Conservation (phyloP, 345 rosid genomes). For the Pelargonium nanum region DNA sequence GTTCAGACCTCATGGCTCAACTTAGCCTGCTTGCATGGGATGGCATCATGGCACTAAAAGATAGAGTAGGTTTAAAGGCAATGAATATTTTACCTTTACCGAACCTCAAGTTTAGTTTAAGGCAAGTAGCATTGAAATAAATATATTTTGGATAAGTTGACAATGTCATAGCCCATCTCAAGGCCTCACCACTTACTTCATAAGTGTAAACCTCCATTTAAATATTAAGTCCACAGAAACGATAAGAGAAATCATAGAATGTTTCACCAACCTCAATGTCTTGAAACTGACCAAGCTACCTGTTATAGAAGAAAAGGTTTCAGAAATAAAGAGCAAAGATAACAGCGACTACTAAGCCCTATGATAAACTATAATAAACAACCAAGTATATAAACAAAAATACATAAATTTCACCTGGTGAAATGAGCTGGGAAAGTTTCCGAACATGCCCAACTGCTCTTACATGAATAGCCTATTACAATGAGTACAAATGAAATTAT, state of each 20-base stretch:
- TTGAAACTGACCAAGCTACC: constrained; percentile 32
- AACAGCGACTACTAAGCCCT: neutral
- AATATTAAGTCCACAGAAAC: neutral
- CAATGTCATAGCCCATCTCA: neutral
- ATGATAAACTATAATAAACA: neutral
- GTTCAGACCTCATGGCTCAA: neutral
- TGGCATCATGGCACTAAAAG: neutral
- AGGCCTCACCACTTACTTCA: neutral
- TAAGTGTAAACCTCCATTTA: neutral
- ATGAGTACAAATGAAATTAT: neutral
- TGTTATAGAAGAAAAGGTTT: constrained; percentile 15
- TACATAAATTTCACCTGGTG: constrained; percentile 30
- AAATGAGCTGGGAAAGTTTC: constrained; percentile 33
- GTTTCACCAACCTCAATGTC: constrained; percentile 26
- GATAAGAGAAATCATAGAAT: neutral
- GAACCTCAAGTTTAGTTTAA: neutral
- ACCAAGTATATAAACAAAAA: neutral
- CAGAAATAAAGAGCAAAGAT: neutral
- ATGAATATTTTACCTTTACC: too few relatives aligned
- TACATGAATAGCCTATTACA: constrained; percentile 31
- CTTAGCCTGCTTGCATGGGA: neutral
- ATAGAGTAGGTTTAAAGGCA: neutral
- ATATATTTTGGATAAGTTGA: neutral
- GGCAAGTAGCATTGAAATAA: neutral
- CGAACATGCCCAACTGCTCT: constrained; percentile 30